Evolutionary conservation across 1,139 yeast genomes (phyloP).

Genomic region (Debaryomyces subglobosus): DNA sequence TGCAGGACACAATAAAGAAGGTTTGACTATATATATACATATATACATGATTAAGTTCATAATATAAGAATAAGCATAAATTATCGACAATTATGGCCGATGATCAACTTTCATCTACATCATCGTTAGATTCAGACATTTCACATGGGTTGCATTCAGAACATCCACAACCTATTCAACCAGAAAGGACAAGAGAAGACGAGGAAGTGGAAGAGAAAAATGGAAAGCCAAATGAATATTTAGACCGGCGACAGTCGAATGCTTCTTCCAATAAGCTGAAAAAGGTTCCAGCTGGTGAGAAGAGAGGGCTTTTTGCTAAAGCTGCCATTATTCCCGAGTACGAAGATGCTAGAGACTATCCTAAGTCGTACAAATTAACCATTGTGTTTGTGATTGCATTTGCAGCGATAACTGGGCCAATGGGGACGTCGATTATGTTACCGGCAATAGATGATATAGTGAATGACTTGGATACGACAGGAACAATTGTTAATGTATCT

Average conservation of each 20-base stretch:
- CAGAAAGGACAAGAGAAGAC: background rate
- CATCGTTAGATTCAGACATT: conserved; percentile 5
- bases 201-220: background rate
- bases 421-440: conserved; percentile 86
- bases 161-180: conserved; percentile 5
- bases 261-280: conserved; percentile 19
- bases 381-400: conserved; percentile 68
- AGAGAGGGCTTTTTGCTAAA: conserved; percentile 59
- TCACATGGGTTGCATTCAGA: conserved; percentile 3
- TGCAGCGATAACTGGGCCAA: conserved; percentile 83
- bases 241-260: conserved; percentile 1
- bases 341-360: conserved; percentile 70
- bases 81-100: background rate
- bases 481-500: conserved; percentile 68
- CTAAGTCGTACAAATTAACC: conserved; percentile 48
- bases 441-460: conserved; percentile 75
- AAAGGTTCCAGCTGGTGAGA: conserved; percentile 42
- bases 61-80: background rate
- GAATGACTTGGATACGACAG: conserved; percentile 55
- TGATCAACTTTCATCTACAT: background rate
- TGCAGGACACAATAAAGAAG: background rate
- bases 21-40: background rate
- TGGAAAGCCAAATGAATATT: background rate
- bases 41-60: background rate
- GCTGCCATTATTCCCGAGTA: conserved; percentile 69